Evolutionary conservation across 371 early-diverging fungal species (phyloP).

Genomic region (Mortierella sp.): DNA sequence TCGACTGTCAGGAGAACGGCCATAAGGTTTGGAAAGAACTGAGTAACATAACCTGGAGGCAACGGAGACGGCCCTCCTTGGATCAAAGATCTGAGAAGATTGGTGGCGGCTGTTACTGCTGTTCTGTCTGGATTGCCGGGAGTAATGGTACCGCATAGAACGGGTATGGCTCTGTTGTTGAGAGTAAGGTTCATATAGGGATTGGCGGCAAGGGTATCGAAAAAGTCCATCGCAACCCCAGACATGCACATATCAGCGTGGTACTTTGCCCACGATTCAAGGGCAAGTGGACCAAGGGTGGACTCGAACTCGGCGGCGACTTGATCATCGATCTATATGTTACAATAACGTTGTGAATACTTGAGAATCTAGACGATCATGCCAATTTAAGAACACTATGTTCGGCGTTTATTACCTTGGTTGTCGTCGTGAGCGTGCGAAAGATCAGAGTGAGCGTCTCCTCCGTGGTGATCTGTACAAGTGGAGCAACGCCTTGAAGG

Average conservation of each 20-base stretch:
- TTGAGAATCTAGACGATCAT: neutral
- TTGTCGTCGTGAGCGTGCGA: conserved; percentile 78
- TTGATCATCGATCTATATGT: conserved; percentile 69
- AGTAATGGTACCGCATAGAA: conserved; percentile 63
- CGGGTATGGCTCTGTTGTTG: conserved; percentile 79
- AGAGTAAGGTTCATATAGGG: conserved; percentile 71
- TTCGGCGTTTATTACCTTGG: conserved; percentile 65
- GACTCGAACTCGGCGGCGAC: conserved; percentile 81
- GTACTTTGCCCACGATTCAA: conserved; percentile 83
- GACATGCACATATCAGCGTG: conserved; percentile 77
- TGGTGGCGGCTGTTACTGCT: conserved; percentile 74
- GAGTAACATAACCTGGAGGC: conserved; percentile 78
- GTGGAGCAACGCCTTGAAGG: conserved; percentile 72
- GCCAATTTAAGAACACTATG: neutral
- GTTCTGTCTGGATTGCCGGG: conserved; percentile 45
- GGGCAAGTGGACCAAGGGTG: conserved; percentile 75
- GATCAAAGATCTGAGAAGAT: conserved; percentile 68
- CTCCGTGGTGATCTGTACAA: conserved; percentile 79
- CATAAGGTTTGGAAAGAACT: conserved; percentile 86
- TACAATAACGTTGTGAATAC: neutral
- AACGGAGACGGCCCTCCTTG: conserved; percentile 78
- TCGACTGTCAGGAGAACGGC: conserved; percentile 72
- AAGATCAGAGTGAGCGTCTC: conserved; percentile 85
- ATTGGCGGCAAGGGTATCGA: conserved; percentile 83
- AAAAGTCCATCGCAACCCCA: conserved; percentile 83